Conservation (phyloP, 306 rosid genomes). For the Quercus cerris region DNA sequence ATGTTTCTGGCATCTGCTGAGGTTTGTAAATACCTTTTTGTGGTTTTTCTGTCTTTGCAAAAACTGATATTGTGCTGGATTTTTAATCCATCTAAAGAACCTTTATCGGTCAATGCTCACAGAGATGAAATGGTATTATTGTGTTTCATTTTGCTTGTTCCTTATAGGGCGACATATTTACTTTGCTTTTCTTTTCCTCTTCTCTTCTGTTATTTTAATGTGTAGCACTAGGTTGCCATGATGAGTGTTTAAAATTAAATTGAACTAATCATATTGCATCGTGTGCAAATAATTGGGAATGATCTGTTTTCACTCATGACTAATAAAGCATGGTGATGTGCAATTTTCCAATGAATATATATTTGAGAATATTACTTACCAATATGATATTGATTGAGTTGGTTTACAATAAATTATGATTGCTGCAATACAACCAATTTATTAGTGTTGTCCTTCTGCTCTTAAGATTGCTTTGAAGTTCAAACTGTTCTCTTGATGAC, state of each 20-base stretch:
- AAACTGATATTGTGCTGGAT: not conserved
- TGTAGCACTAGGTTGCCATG: not conserved
- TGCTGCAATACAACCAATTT: not conserved
- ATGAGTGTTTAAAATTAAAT: not conserved
- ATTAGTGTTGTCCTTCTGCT: not conserved
- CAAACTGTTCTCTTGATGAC: conserved; percentile 9
- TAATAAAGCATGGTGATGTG: not conserved
- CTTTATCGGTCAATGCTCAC: not conserved
- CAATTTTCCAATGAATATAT: not conserved
- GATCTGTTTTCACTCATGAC: not conserved
- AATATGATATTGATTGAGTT: not conserved
- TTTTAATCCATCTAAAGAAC: not conserved
- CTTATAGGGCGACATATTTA: not conserved
- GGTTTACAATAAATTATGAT: not conserved
- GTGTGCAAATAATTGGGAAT: not conserved
- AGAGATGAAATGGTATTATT: not conserved
- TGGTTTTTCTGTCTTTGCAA: not conserved
- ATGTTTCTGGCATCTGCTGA: conserved; percentile 97
- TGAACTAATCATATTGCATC: not conserved
- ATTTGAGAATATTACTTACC: not conserved
- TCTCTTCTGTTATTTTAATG: not conserved
- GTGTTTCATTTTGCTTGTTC: not conserved
- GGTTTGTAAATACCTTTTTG: conserved; percentile 44
- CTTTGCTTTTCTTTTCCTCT: not conserved
- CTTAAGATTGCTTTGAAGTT: conserved; percentile 4